These are phyloP conservation scores for Marasmius tenuissimus DNA, from an alignment of 1,284 basidiomycete genomes.

Conservation along the genomic window DNA sequence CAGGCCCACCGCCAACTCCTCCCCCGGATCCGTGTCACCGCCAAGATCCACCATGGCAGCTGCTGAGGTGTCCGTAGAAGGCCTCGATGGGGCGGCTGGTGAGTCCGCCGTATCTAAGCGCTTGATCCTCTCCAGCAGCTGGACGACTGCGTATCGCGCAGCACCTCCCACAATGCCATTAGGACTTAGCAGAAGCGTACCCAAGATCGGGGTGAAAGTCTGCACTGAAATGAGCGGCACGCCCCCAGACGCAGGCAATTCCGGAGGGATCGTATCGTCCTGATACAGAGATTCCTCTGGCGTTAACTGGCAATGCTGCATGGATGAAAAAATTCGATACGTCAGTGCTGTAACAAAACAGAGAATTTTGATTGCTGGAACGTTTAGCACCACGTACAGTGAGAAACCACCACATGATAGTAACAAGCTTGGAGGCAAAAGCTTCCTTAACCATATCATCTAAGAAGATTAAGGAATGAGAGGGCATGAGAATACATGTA, in stretches of 20 bases:
- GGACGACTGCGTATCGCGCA: constrained; percentile 77
- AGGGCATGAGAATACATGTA: constrained; percentile 6
- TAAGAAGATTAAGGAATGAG: constrained; percentile 27
- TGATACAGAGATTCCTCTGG: constrained; percentile 45
- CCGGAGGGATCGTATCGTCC: constrained; percentile 31
- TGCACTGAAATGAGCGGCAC: constrained; percentile 69
- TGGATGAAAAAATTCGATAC: constrained; percentile 11
- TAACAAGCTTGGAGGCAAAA: constrained; percentile 79
- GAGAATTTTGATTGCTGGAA: constrained; percentile 3
- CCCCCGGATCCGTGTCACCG: constrained; percentile 25
- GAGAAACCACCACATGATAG: constrained; percentile 94
- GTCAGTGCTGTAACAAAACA: constrained; percentile 7
- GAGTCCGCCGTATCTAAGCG: constrained; percentile 7
- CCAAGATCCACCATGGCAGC: not conserved
- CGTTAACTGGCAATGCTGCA: constrained; percentile 59
- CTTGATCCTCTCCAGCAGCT: constrained; percentile 69
- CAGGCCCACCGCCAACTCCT: constrained; percentile 36
- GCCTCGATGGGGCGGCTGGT: constrained; percentile 6
- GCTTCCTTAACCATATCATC: constrained; percentile 93
- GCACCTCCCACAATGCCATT: constrained; percentile 75
- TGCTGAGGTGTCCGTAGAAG: constrained; percentile 6
- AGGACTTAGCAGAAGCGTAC: constrained; percentile 82
- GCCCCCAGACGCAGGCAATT: constrained; percentile 6
- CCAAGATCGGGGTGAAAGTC: constrained; percentile 90
- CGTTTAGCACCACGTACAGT: constrained; percentile 47